A percentile compares a stretch with the other conserved stretches of the same genome.
Evolutionary conservation across 495 filamentous ascomycete genomes (phyloP).

Genomic region (Neurospora sp.): DNA sequence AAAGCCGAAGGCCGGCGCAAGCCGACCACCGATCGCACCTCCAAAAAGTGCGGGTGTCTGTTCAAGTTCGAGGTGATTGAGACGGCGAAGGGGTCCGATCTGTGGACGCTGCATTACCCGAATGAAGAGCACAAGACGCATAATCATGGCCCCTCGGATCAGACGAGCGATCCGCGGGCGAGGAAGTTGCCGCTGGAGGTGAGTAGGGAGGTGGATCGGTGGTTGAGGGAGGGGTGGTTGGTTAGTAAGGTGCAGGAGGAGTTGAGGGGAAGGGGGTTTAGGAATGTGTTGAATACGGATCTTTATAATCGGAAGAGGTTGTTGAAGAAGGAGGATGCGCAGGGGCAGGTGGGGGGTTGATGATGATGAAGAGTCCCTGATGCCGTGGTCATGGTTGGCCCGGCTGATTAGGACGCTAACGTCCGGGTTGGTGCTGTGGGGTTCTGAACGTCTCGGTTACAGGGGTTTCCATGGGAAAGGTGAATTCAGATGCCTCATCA

Average conservation of each 20-base stretch:
- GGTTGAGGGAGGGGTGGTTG: slow-evolving; percentile 24
- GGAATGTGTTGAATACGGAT: slow-evolving; percentile 27
- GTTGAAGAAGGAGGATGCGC: slow-evolving; percentile 20
- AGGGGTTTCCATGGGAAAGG: neutral
- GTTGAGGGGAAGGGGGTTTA: slow-evolving; percentile 20
- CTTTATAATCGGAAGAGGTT: slow-evolving; percentile 27
- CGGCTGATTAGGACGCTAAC: neutral
- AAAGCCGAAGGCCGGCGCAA: slow-evolving; percentile 23
- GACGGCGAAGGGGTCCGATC: slow-evolving; percentile 20
- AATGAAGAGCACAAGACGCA: slow-evolving; percentile 28
- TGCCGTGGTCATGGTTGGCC: neutral
- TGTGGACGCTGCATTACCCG: slow-evolving; percentile 27
- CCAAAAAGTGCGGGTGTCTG: slow-evolving; percentile 28
- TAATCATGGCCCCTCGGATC: slow-evolving; percentile 26
- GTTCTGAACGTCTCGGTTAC: neutral
- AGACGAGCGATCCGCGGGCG: slow-evolving; percentile 22
- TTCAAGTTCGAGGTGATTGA: slow-evolving; percentile 30
- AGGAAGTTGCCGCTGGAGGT: slow-evolving; percentile 21
- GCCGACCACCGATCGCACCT: slow-evolving; percentile 25
- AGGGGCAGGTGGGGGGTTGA: neutral
- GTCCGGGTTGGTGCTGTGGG: neutral
- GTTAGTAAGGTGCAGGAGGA: slow-evolving; percentile 29
- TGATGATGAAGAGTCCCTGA: too few relatives aligned
- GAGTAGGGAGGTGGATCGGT: slow-evolving; percentile 21
- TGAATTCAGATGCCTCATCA: neutral